Evolutionary conservation across 768 basidiomycete species (phyloP).

Genomic region (Holtermannia corniformis): DNA sequence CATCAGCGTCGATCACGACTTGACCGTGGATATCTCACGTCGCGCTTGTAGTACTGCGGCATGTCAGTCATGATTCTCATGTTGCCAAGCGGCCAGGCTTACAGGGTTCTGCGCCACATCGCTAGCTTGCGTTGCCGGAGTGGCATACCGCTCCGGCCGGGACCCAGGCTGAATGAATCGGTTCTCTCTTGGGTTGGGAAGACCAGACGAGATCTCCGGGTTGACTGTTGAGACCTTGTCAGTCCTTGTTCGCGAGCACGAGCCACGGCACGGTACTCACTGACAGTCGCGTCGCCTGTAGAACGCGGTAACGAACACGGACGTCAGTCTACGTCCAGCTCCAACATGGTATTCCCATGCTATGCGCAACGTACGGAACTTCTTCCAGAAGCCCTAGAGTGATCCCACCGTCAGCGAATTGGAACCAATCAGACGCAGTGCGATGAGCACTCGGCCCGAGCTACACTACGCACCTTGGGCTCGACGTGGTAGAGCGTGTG

Average conservation of each 20-base stretch:
- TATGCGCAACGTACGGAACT: slow-evolving; percentile 59
- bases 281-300: slow-evolving; percentile 66
- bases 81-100: slow-evolving; percentile 33
- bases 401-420: neutral
- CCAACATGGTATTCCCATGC: neutral
- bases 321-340: slow-evolving; percentile 2
- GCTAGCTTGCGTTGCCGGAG: slow-evolving; percentile 78
- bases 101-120: slow-evolving; percentile 35
- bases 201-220: slow-evolving; percentile 81
- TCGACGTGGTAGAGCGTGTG: slow-evolving; percentile 69
- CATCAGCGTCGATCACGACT: neutral
- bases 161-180: slow-evolving; percentile 83
- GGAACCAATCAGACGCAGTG: neutral
- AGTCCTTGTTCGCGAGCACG: neutral
- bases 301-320: neutral
- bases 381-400: slow-evolving; percentile 85
- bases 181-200: slow-evolving; percentile 63
- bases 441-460: neutral
- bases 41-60: slow-evolving; percentile 76
- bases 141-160: slow-evolving; percentile 71
- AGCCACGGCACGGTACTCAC: slow-evolving; percentile 22
- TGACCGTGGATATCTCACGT: slow-evolving; percentile 46
- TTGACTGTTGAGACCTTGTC: slow-evolving; percentile 48
- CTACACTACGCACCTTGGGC: slow-evolving; percentile 30
- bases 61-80: slow-evolving; percentile 66